Conservation (phyloP, 2,329 filamentous ascomycete species). For the Diaporthe helianthi region DNA sequence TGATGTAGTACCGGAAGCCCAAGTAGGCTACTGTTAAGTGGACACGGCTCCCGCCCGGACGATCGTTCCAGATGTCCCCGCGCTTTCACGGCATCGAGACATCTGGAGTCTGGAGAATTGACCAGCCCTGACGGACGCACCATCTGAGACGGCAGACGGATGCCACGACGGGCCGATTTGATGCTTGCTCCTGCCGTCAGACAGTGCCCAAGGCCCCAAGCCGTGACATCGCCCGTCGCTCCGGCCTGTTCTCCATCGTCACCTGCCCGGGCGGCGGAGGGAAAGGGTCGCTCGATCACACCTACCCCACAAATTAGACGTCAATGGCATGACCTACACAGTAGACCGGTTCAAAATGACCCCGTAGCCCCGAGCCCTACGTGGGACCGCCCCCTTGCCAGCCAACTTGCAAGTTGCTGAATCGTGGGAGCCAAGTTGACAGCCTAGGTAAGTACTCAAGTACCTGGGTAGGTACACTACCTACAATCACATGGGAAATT, state of each 20-base stretch:
- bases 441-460: too few species aligned
- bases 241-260: not conserved
- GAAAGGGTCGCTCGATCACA: conserved; percentile 22
- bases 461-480: too few species aligned
- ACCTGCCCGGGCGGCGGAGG: conserved; percentile 19
- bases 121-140: not conserved
- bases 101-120: conserved; percentile 16
- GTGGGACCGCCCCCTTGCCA: not conserved
- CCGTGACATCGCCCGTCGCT: conserved; percentile 16
- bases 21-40: too few species aligned
- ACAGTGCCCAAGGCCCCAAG: not conserved
- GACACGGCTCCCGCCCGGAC: conserved; percentile 6
- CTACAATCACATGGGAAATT: conserved; percentile 5
- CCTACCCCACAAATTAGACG: conserved; percentile 17
- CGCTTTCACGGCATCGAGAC: not conserved
- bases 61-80: conserved; percentile 25
- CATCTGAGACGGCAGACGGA: conserved; percentile 18
- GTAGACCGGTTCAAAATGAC: too few species aligned
- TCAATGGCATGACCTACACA: conserved; percentile 23
- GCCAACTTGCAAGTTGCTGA: not conserved
- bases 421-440: not conserved
- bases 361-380: not conserved
- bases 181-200: conserved; percentile 27
- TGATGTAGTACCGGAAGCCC: conserved; percentile 22
- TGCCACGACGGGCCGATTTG: conserved; percentile 39